These are phyloP conservation scores for Acorus gramineus DNA, from an alignment of 106 monocot genomes.

Conservation along the genomic window DNA sequence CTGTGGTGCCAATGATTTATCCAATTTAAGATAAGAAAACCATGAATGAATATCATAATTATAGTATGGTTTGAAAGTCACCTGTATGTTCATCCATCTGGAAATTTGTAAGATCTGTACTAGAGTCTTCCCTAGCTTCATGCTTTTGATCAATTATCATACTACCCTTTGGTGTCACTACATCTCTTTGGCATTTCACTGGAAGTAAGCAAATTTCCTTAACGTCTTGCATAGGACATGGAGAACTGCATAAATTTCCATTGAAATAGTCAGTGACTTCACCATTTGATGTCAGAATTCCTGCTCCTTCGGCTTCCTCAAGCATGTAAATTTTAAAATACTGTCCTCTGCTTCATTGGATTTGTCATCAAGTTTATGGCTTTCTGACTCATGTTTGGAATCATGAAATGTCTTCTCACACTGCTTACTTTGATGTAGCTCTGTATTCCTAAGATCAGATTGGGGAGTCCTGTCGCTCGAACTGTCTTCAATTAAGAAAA, in stretches of 20 bases:
- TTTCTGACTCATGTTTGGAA: too few relatives aligned
- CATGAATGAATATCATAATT: too few relatives aligned
- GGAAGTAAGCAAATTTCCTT: conserved; percentile 3
- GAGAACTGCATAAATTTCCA: conserved; percentile 1
- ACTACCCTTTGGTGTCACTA: not conserved
- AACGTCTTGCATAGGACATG: not conserved
- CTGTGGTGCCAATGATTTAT: too few relatives aligned
- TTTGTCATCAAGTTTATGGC: too few relatives aligned
- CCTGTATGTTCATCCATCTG: conserved; percentile 16
- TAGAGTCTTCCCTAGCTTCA: conserved; percentile 5
- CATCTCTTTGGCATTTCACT: not conserved
- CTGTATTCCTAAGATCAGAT: too few relatives aligned
- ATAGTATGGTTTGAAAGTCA: conserved; percentile 6
- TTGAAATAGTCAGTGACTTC: conserved; percentile 1
- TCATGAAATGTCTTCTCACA: too few relatives aligned
- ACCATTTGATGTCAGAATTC: conserved; percentile 1
- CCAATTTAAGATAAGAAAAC: too few relatives aligned
- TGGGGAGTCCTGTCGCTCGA: too few relatives aligned
- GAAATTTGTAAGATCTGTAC: not conserved
- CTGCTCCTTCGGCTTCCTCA: not conserved
- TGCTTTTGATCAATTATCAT: conserved; percentile 9
- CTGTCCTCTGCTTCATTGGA: too few relatives aligned
- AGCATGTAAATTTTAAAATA: not conserved
- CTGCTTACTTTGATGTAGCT: too few relatives aligned
- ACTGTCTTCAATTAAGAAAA: not conserved